Evolutionary conservation across 1,139 yeast genomes (phyloP).

Genomic region (Komagataea norvegica): DNA sequence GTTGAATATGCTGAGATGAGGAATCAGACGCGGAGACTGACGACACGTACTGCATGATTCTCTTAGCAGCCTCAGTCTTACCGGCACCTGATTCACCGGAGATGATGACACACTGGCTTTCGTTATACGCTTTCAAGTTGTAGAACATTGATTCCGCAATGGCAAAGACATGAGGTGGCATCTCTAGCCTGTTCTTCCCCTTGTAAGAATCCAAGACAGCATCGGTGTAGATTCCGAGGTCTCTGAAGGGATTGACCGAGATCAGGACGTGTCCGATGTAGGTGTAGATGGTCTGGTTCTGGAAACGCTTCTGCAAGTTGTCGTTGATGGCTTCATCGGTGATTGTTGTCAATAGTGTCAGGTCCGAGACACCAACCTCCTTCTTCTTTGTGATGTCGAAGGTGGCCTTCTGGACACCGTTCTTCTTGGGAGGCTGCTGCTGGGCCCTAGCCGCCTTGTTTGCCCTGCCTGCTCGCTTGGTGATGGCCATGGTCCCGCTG

Average conservation of each 20-base stretch:
- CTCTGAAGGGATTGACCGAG: conserved; percentile 95
- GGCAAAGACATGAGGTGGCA: conserved; percentile 98
- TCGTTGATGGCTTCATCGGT: conserved; percentile 92
- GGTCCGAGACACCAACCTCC: conserved; percentile 95
- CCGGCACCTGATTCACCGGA: conserved; percentile 99
- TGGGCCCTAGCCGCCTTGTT: conserved; percentile 42
- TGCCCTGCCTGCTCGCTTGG: conserved; percentile 65
- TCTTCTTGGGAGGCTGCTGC: conserved; percentile 52
- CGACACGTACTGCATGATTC: conserved; percentile 97
- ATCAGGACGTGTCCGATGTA: conserved; percentile 86
- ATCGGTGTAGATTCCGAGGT: conserved; percentile 89
- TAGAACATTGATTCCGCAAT: conserved; percentile 97
- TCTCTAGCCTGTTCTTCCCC: conserved; percentile 92
- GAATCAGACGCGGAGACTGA: conserved; percentile 63
- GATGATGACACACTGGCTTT: conserved; percentile 95
- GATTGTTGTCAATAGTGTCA: conserved; percentile 83
- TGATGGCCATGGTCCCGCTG: conserved; percentile 53
- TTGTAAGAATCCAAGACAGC: conserved; percentile 69
- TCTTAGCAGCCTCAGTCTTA: conserved; percentile 96
- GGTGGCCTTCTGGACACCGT: conserved; percentile 85
- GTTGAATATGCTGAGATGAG: conserved; percentile 59
- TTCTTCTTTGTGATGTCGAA: conserved; percentile 86
- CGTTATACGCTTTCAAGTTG: conserved; percentile 89
- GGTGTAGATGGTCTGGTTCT: conserved; percentile 85
- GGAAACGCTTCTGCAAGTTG: conserved; percentile 82